Evolutionary conservation across 768 basidiomycete genomes (phyloP).

Genomic region (Russula earlei): DNA sequence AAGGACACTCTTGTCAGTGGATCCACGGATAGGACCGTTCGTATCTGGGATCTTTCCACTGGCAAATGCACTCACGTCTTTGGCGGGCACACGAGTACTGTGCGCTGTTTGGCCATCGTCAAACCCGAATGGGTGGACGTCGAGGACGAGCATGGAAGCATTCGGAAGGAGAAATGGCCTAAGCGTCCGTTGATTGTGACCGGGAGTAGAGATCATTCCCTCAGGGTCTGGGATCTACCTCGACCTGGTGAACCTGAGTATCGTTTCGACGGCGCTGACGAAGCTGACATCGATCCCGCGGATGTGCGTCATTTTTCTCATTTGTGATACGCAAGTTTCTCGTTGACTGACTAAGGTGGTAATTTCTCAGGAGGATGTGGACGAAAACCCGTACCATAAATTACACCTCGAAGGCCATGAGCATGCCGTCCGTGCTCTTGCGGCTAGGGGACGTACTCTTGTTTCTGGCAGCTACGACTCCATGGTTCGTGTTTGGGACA

Average conservation of each 20-base stretch:
- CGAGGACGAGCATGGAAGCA: conserved; percentile 50
- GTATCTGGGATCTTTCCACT: conserved; percentile 79
- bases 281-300: conserved; percentile 37
- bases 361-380: conserved; percentile 46
- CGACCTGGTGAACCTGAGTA: conserved; percentile 68
- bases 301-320: conserved; percentile 27
- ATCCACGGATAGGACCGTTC: conserved; percentile 86
- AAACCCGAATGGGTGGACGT: conserved; percentile 83
- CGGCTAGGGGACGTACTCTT: conserved; percentile 78
- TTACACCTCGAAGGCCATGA: conserved; percentile 81
- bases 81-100: conserved; percentile 93
- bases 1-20: conserved; percentile 86
- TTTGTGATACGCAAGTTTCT: background rate
- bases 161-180: conserved; percentile 63
- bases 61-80: conserved; percentile 88
- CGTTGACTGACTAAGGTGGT: background rate
- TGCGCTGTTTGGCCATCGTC: conserved; percentile 91
- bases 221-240: conserved; percentile 61
- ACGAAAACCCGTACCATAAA: conserved; percentile 84
- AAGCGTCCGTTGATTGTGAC: conserved; percentile 66
- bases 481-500: conserved; percentile 93
- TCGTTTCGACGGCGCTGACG: conserved; percentile 41
- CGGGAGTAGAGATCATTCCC: conserved; percentile 57
- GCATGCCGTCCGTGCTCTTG: conserved; percentile 86
- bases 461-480: conserved; percentile 96